These are phyloP conservation scores for Sordariomycetes sp. DNA, from an alignment of 2,329 filamentous ascomycete species.

Conservation along the genomic window DNA sequence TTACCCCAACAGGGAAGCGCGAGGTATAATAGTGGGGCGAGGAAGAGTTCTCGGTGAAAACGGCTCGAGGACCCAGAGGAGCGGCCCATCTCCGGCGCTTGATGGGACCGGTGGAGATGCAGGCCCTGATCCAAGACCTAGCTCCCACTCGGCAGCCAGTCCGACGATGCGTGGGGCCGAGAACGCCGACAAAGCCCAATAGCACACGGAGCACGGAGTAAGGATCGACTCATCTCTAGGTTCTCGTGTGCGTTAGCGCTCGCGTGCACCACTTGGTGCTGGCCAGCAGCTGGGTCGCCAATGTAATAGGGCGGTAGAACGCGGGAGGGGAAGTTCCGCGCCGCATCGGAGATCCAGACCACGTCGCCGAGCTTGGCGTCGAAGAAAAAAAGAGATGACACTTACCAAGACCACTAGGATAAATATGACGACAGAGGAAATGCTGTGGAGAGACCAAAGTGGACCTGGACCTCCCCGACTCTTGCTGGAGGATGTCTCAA, in stretches of 20 bases:
- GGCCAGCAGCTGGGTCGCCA: background rate
- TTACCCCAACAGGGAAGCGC: background rate
- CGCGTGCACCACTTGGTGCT: background rate
- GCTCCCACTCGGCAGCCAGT: background rate
- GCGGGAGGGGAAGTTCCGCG: background rate
- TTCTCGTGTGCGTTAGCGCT: background rate
- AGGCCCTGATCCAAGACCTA: background rate
- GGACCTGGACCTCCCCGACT: background rate
- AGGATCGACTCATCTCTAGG: background rate
- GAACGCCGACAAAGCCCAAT: background rate
- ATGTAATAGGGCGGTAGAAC: background rate
- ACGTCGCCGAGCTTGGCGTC: background rate
- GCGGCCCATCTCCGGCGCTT: background rate
- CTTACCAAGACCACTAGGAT: slow-evolving; percentile 2
- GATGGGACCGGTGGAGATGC: background rate
- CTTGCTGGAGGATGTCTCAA: background rate
- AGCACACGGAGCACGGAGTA: background rate
- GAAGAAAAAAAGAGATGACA: background rate
- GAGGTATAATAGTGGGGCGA: background rate
- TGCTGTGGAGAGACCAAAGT: background rate
- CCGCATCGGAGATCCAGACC: background rate
- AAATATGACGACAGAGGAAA: background rate
- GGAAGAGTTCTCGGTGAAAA: background rate
- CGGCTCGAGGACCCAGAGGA: background rate
- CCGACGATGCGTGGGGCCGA: background rate